Evolutionary conservation across 257 asterid species (phyloP), one percentile per base, ranked within the genome.

Genomic region (Solanum rostratum): DNA sequence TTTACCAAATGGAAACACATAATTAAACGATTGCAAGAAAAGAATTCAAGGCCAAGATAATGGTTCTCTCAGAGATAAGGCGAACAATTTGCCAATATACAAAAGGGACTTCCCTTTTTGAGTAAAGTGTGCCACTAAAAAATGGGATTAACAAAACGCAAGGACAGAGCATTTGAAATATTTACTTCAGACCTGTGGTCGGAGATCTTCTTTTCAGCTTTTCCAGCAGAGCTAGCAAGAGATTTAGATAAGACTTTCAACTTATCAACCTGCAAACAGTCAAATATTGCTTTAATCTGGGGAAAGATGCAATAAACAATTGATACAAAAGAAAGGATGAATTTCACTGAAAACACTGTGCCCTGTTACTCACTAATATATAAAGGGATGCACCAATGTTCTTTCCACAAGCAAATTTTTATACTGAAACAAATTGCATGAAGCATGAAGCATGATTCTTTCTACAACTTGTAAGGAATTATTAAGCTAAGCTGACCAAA

Each of bases 201-300:
- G 18, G 93, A 88, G 83, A 96, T 93, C 90, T 97, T 98, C 91
- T 93, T 96, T 92, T 93, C 98, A 85, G 98, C 87, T 90, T 94
- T 96, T 18, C 89, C 50, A 86, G 93, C 86, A 65, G 99, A 96
- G 93, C 94, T 95, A 79, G 92, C 91, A 74, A 96, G 94, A 86
- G 99, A 96, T 90, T 95, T 98, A 30, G 94, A 91, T 86, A 96
- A 91, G 84, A 96, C 95, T 90, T 95, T 95, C 92, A 96, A 87
- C 90, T 96, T 96, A 91, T 96, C 99, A 89, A 96, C 95, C 99
- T 96, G 91, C 83, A 82, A 89, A 85, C 54, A 88, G 85, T 66
- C 86, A 82, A 85, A 84, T 71, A 70, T 49, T 86, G 65, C 27
- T 73, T 88, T 84, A 88, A 86, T 83, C 68, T 83, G 24, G 59